Conservation (phyloP, 306 rosid genomes). For the Vicia faba region DNA sequence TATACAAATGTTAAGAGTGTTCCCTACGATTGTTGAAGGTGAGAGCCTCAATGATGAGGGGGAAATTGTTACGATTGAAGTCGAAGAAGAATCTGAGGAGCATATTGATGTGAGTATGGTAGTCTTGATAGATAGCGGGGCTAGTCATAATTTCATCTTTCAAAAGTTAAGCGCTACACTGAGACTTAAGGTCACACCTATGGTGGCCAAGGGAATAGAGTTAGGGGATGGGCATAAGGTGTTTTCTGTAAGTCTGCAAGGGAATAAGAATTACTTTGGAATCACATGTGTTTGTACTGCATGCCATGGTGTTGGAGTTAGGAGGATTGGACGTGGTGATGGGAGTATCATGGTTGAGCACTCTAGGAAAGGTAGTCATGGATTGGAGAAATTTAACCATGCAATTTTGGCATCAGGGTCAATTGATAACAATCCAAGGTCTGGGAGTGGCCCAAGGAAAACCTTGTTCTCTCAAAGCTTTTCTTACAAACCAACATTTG, state of each 20-base stretch:
- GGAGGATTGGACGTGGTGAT: not conserved
- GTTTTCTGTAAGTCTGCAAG: not conserved
- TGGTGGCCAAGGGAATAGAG: not conserved
- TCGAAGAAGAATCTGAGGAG: no score
- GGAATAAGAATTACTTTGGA: not conserved
- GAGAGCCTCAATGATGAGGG: no score
- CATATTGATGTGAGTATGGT: not conserved
- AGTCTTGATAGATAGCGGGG: not conserved
- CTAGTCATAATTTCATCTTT: not conserved
- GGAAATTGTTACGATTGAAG: not conserved
- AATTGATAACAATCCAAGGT: no score
- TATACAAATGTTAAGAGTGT: no score
- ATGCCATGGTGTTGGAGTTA: not conserved
- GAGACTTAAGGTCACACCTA: not conserved
- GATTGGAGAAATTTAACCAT: no score
- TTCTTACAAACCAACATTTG: no score
- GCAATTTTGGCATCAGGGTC: no score
- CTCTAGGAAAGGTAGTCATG: no score
- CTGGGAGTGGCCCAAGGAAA: no score
- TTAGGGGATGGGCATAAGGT: not conserved
- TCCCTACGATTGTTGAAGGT: no score
- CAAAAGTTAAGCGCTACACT: not conserved
- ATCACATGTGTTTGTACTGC: not conserved
- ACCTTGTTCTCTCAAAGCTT: no score
- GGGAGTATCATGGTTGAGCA: no score